phyloP scores from a whole-genome alignment of 495 filamentous ascomycete genomes.

The Daldinia bambusicola region DNA sequence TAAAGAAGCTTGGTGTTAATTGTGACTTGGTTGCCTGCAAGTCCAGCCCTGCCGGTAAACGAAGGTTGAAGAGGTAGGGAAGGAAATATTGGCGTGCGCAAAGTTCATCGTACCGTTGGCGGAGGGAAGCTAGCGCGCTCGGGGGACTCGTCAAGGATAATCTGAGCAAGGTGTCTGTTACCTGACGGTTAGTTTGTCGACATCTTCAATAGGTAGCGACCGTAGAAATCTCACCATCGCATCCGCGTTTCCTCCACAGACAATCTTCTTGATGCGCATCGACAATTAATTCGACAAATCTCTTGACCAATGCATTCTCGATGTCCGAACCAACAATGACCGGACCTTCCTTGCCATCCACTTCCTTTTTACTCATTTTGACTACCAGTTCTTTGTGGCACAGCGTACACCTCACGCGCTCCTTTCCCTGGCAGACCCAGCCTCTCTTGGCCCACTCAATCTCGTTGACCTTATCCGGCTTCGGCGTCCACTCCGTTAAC shows the following conservation, averaged over 20 bases:
- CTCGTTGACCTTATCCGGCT: constrained; percentile 83
- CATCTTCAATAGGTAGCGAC: constrained; percentile 50
- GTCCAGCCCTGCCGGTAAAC: constrained; percentile 57
- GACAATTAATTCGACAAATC: constrained; percentile 75
- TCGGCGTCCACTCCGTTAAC: constrained; percentile 87
- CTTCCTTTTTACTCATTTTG: constrained; percentile 75
- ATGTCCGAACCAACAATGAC: constrained; percentile 61
- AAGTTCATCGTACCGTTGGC: constrained; percentile 69
- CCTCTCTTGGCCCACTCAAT: constrained; percentile 95
- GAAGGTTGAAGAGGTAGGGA: constrained; percentile 64
- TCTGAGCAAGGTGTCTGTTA: constrained; percentile 56
- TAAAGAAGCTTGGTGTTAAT: constrained; percentile 60
- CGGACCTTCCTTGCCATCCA: constrained; percentile 69
- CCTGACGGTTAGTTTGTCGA: constrained; percentile 56
- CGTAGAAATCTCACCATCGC: constrained; percentile 70
- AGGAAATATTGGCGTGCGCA: constrained; percentile 58
- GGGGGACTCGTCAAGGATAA: constrained; percentile 67
- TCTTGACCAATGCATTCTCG: constrained; percentile 77
- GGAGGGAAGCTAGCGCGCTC: constrained; percentile 64
- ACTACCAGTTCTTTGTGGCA: constrained; percentile 86
- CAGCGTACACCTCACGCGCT: constrained; percentile 83
- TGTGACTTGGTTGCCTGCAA: constrained; percentile 61
- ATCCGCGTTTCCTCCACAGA: constrained; percentile 84
- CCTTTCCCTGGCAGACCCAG: constrained; percentile 85
- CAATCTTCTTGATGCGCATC: constrained; percentile 85